phyloP scores from a whole-genome alignment of 1,284 basidiomycete species.

The Psilocybe mexicana region DNA sequence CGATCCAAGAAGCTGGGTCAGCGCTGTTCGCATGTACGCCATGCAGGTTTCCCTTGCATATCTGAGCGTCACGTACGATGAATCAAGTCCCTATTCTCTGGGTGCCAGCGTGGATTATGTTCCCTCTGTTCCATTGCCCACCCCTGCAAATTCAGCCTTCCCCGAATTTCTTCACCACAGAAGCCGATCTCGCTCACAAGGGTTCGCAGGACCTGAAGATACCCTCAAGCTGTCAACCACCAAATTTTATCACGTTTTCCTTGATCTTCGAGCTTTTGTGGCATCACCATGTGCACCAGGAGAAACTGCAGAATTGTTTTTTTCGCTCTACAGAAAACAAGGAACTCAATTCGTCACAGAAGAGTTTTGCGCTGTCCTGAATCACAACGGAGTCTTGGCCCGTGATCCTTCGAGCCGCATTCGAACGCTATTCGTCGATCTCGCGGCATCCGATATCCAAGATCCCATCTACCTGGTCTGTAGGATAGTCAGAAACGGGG shows the following conservation, averaged over 20 bases:
- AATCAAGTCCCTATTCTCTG: slow-evolving; percentile 37
- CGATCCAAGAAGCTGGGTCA: slow-evolving; percentile 78
- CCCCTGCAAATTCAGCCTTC: slow-evolving; percentile 68
- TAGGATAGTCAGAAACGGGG: slow-evolving; percentile 86
- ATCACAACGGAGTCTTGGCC: slow-evolving; percentile 87
- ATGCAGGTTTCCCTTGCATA: slow-evolving; percentile 86
- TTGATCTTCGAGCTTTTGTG: slow-evolving; percentile 91
- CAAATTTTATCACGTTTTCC: slow-evolving; percentile 86
- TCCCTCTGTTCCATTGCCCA: slow-evolving; percentile 47
- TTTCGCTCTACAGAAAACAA: slow-evolving; percentile 88
- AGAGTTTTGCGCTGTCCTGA: slow-evolving; percentile 89
- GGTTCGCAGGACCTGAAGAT: slow-evolving; percentile 42
- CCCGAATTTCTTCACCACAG: slow-evolving; percentile 52
- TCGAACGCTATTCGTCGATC: slow-evolving; percentile 87
- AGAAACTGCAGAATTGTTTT: slow-evolving; percentile 91
- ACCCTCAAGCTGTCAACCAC: slow-evolving; percentile 46
- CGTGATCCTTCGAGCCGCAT: slow-evolving; percentile 71
- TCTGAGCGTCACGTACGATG: slow-evolving; percentile 59
- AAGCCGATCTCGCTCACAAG: slow-evolving; percentile 48
- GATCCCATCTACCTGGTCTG: slow-evolving; percentile 88
- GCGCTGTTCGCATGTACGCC: slow-evolving; percentile 85
- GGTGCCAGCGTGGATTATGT: slow-evolving; percentile 43
- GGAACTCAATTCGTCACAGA: slow-evolving; percentile 90
- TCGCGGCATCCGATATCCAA: slow-evolving; percentile 83
- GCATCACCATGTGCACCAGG: slow-evolving; percentile 88